A percentile compares a stretch with the other conserved stretches of the same genome.
Evolutionary conservation across 768 basidiomycete species (phyloP).

Genomic region (Psilocybe tampanensis): DNA sequence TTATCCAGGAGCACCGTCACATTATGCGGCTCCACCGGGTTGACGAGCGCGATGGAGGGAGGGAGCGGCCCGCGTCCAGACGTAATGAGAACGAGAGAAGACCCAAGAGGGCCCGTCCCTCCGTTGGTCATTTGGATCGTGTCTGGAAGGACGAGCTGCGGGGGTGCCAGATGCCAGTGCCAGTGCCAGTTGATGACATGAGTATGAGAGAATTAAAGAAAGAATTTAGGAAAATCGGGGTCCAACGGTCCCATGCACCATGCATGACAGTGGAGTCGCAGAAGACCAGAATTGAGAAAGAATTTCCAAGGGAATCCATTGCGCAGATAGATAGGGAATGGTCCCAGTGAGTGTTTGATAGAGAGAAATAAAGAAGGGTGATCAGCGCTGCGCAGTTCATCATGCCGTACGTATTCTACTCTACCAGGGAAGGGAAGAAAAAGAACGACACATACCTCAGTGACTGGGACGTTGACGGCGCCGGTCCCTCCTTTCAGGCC

Average conservation of each 20-base stretch:
- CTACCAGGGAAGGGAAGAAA: too few species aligned
- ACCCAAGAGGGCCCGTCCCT: slow-evolving; percentile 63
- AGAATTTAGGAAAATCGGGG: too few species aligned
- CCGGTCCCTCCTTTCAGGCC: slow-evolving; percentile 27
- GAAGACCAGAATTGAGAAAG: too few species aligned
- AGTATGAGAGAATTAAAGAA: slow-evolving; percentile 8
- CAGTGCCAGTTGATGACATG: too few species aligned
- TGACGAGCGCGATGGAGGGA: slow-evolving; percentile 64
- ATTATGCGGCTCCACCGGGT: slow-evolving; percentile 66
- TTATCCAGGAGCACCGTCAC: slow-evolving; percentile 75
- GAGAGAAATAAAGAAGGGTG: not conserved
- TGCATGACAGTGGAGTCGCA: too few species aligned
- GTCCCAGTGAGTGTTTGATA: too few species aligned
- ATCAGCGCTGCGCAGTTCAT: not conserved
- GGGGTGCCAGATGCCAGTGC: too few species aligned
- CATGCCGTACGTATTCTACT: too few species aligned
- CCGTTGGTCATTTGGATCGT: slow-evolving; percentile 73
- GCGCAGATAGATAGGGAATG: too few species aligned
- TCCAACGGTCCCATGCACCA: too few species aligned
- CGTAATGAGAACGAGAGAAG: slow-evolving; percentile 59
- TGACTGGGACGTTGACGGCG: slow-evolving; percentile 52
- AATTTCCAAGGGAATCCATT: too few species aligned
- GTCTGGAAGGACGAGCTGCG: slow-evolving; percentile 61
- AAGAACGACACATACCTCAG: slow-evolving; percentile 31
- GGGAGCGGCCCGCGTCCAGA: slow-evolving; percentile 68